A percentile compares a stretch with the other conserved stretches of the same genome.
Evolutionary conservation across 2,329 filamentous ascomycete species (phyloP).

Genomic region (Metarhizium album): DNA sequence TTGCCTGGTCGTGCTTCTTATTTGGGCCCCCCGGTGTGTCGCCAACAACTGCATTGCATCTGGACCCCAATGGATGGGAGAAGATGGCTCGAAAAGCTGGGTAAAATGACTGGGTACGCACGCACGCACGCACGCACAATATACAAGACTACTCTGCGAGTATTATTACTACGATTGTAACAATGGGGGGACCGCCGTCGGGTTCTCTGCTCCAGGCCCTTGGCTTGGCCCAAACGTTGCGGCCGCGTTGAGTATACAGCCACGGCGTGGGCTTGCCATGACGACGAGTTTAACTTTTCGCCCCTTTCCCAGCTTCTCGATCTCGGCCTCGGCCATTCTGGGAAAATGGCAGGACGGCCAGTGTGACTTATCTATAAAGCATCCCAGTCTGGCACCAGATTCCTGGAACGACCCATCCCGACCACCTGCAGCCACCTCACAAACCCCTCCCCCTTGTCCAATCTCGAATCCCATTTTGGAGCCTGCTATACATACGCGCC

Average conservation of each 20-base stretch:
- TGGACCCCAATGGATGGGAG: not conserved
- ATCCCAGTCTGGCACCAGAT: conserved; percentile 2
- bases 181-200: not conserved
- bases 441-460: not conserved
- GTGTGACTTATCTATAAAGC: conserved; percentile 3
- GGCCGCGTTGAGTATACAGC: not conserved
- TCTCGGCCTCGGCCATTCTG: not conserved
- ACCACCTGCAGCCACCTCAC: not conserved
- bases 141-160: too few relatives aligned
- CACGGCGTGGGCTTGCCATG: not conserved
- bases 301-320: not conserved
- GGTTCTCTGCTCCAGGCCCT: conserved; percentile 2
- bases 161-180: not conserved
- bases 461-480: not conserved
- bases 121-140: too few relatives aligned
- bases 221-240: conserved; percentile 2
- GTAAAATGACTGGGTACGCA: not conserved
- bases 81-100: not conserved
- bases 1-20: not conserved
- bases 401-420: not conserved
- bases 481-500: not conserved
- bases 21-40: not conserved
- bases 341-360: not conserved
- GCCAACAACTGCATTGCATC: conserved; percentile 3
- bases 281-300: not conserved